Conservation (phyloP, 2,329 filamentous ascomycete species). For the Fusarium sp. region DNA sequence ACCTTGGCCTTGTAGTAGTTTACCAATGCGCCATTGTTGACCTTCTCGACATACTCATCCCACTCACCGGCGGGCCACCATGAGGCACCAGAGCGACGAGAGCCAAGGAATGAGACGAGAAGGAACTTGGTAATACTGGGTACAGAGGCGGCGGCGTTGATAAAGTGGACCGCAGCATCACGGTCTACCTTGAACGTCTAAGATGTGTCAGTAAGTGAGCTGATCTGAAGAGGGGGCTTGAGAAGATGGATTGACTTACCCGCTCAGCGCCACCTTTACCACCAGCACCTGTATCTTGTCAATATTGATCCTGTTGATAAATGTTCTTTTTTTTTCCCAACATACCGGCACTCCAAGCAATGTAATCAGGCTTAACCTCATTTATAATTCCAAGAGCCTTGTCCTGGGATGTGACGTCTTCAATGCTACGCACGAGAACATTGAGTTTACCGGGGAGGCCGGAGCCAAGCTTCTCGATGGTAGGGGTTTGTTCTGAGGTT, state of each 20-base stretch:
- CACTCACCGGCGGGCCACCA: conserved; percentile 69
- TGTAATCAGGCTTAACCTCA: conserved; percentile 71
- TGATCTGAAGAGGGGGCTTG: not conserved
- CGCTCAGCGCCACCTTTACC: conserved; percentile 68
- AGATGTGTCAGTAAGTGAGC: conserved; percentile 21
- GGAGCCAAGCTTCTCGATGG: conserved; percentile 72
- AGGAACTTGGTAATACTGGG: conserved; percentile 71
- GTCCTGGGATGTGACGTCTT: conserved; percentile 73
- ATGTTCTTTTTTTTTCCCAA: not conserved
- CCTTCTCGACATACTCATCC: conserved; percentile 59
- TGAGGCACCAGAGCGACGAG: conserved; percentile 62
- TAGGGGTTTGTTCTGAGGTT: conserved; percentile 72
- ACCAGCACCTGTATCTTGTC: conserved; percentile 61
- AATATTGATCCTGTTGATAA: conserved; percentile 7
- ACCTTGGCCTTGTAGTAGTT: conserved; percentile 72
- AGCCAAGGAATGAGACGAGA: conserved; percentile 71
- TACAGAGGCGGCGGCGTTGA: conserved; percentile 68
- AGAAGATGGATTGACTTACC: conserved; percentile 47
- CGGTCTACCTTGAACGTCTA: conserved; percentile 71
- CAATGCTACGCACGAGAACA: conserved; percentile 77
- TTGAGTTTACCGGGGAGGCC: conserved; percentile 73
- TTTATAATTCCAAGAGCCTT: conserved; percentile 74
- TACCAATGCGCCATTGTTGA: conserved; percentile 58
- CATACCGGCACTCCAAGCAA: conserved; percentile 76
- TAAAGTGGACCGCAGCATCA: conserved; percentile 73